phyloP scores from a whole-genome alignment of 1,284 basidiomycete genomes.

The Violaceomyces palustris region DNA sequence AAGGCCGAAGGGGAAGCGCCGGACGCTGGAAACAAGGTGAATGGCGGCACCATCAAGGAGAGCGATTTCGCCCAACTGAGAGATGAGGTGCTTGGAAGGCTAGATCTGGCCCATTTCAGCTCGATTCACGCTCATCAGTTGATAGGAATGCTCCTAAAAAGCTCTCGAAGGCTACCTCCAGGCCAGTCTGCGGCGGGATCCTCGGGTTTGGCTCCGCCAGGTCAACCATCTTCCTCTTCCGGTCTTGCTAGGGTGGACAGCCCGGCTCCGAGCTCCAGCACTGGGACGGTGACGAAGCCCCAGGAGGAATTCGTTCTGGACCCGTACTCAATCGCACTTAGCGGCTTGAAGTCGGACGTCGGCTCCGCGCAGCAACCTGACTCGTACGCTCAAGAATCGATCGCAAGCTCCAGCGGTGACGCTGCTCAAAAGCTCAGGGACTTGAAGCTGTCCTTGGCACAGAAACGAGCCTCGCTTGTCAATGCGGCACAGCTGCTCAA shows the following conservation, averaged over 20 bases:
- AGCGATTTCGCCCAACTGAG: slow-evolving; percentile 32
- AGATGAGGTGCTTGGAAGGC: slow-evolving; percentile 20
- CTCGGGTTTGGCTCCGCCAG: no score
- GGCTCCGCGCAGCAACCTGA: not conserved
- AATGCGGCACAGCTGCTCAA: slow-evolving; percentile 29
- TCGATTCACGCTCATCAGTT: slow-evolving; percentile 40
- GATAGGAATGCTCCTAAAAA: slow-evolving; percentile 35
- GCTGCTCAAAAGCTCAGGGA: slow-evolving; percentile 5
- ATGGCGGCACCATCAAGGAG: slow-evolving; percentile 30
- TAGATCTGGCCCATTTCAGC: slow-evolving; percentile 37
- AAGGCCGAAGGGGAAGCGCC: slow-evolving; percentile 1
- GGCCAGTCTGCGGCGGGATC: not conserved
- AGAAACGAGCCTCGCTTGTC: slow-evolving; percentile 18
- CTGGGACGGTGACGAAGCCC: not conserved
- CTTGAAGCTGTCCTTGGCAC: slow-evolving; percentile 25
- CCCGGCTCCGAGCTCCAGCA: no score
- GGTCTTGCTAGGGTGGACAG: no score
- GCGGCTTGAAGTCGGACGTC: slow-evolving; percentile 7
- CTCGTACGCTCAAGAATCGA: no score
- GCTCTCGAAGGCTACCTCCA: no score
- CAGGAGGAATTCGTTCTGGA: slow-evolving; percentile 29
- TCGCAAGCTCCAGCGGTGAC: no score
- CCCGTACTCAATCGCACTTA: slow-evolving; percentile 17
- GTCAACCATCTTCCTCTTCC: no score
- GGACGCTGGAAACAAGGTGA: not conserved